Conservation (phyloP, 352 stramenopile genomes). For the Phytophthora pseudosyringae region DNA sequence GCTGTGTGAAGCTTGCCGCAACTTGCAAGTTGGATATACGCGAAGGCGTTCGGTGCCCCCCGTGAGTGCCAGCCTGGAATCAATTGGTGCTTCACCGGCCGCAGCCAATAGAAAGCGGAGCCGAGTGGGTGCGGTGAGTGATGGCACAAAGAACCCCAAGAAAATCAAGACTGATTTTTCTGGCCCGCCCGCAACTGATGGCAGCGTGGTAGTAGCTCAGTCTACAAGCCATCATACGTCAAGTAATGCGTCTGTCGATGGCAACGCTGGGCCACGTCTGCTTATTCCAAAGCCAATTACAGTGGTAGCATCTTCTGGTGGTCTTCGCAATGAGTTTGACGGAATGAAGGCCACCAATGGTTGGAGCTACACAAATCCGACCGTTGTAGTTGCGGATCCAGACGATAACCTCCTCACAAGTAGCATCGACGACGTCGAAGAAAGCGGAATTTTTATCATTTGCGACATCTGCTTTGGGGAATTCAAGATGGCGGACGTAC, state of each 20-base stretch:
- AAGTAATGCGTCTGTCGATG: slow-evolving; percentile 27
- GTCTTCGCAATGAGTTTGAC: slow-evolving; percentile 31
- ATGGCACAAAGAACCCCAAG: slow-evolving; percentile 11
- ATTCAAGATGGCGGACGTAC: slow-evolving; percentile 72
- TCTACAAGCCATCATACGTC: slow-evolving; percentile 2
- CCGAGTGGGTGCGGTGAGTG: slow-evolving; percentile 18
- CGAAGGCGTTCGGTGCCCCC: slow-evolving; percentile 19
- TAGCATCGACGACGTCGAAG: slow-evolving; percentile 42
- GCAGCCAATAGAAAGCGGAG: slow-evolving; percentile 29
- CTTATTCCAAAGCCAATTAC: slow-evolving; percentile 42
- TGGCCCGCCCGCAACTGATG: slow-evolving; percentile 13
- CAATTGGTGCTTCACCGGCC: neutral
- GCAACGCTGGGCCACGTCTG: slow-evolving; percentile 13
- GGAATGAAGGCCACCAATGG: slow-evolving; percentile 25
- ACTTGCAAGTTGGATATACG: slow-evolving; percentile 40
- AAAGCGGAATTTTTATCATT: slow-evolving; percentile 65
- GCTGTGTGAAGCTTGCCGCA: slow-evolving; percentile 45
- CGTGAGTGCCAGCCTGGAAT: slow-evolving; percentile 1
- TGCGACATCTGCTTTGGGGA: slow-evolving; percentile 81
- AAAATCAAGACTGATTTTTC: slow-evolving; percentile 24
- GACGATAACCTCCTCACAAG: slow-evolving; percentile 38
- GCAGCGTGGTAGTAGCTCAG: slow-evolving; percentile 5
- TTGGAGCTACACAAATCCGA: slow-evolving; percentile 31
- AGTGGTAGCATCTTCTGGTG: slow-evolving; percentile 26
- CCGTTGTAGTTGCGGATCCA: slow-evolving; percentile 49